These are phyloP conservation scores for Erodium moschatum DNA, from an alignment of 441 rosid species.

Conservation along the genomic window DNA sequence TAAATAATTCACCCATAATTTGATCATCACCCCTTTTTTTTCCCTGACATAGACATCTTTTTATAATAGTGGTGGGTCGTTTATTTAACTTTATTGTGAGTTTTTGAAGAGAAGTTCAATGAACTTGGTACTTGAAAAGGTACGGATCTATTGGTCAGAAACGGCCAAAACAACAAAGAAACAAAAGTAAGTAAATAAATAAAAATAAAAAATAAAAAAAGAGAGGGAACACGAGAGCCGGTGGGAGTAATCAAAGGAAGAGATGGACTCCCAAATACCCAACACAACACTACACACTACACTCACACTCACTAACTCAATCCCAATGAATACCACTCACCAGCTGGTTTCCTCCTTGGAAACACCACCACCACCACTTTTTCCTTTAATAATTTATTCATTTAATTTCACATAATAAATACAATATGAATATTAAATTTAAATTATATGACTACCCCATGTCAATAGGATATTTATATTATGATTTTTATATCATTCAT, in stretches of 20 bases:
- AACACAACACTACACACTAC: neutral
- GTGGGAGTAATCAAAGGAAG: neutral
- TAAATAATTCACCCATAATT: no score
- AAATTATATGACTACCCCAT: no score
- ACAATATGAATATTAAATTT: no score
- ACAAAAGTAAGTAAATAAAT: neutral
- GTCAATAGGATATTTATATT: no score
- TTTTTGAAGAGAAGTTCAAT: neutral
- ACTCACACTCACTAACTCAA: neutral
- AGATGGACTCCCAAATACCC: neutral
- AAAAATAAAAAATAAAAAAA: neutral
- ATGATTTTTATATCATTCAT: no score
- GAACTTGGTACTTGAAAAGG: neutral
- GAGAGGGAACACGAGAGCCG: neutral
- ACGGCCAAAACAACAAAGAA: neutral
- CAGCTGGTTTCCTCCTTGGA: slow-evolving; percentile 31
- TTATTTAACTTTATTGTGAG: no score
- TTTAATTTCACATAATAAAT: no score
- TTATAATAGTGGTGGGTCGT: no score
- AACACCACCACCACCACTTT: slow-evolving; percentile 18
- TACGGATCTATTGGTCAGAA: neutral
- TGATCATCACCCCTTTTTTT: no score
- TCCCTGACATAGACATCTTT: no score
- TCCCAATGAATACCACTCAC: slow-evolving; percentile 7
- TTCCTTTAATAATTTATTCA: no score